phyloP scores from a whole-genome alignment of 352 stramenopile genomes.

The Pythium coloratum region DNA sequence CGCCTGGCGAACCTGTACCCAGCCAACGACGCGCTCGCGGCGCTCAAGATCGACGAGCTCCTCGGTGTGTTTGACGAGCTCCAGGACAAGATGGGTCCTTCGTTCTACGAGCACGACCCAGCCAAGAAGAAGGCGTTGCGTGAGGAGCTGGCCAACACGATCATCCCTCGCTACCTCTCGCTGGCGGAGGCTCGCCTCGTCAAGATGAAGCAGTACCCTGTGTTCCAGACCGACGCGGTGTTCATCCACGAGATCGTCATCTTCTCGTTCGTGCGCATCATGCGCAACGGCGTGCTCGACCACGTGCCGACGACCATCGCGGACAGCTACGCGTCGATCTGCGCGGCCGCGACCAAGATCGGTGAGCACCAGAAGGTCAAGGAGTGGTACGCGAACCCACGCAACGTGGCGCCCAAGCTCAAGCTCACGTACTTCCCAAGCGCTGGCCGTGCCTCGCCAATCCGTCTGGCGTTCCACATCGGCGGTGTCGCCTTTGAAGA shows the following conservation, averaged over 20 bases:
- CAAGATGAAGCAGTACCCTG: constrained; percentile 28
- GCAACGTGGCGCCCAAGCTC: constrained; percentile 26
- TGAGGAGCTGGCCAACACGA: constrained; percentile 30
- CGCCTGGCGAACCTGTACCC: constrained; percentile 39
- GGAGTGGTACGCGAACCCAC: constrained; percentile 34
- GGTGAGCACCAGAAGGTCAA: constrained; percentile 33
- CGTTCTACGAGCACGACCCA: constrained; percentile 30
- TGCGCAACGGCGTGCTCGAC: constrained; percentile 32
- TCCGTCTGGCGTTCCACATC: constrained; percentile 57
- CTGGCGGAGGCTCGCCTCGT: constrained; percentile 33
- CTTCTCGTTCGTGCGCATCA: constrained; percentile 27
- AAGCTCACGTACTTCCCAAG: constrained; percentile 71
- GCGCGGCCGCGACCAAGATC: constrained; percentile 24
- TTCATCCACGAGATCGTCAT: constrained; percentile 36
- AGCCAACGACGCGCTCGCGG: constrained; percentile 29
- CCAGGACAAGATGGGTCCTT: constrained; percentile 23
- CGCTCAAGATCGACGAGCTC: constrained; percentile 38
- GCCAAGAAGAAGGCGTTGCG: constrained; percentile 40
- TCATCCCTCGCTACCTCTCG: constrained; percentile 30
- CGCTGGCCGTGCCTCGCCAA: constrained; percentile 45
- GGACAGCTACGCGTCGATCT: constrained; percentile 24
- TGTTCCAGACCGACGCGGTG: constrained; percentile 23
- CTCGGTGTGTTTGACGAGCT: constrained; percentile 33
- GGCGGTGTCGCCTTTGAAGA: constrained; percentile 66
- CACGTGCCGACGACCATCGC: constrained; percentile 35